Evolutionary conservation across 441 rosid species (phyloP).

Genomic region (Omphalea diandra): DNA sequence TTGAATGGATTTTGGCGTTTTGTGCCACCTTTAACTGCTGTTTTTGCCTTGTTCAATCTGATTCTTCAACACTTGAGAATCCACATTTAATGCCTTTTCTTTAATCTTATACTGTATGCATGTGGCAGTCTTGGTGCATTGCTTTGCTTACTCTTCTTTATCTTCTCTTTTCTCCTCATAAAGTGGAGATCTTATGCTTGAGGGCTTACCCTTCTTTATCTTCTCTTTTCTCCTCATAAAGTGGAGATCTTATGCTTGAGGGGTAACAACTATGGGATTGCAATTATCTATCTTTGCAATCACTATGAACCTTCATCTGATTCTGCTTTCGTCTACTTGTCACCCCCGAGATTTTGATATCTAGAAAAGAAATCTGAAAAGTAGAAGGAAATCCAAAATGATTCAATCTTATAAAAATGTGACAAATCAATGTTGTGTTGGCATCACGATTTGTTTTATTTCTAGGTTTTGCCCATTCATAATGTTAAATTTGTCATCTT

Average conservation of each 20-base stretch:
- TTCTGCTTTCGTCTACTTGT: not conserved
- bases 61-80: constrained; percentile 1
- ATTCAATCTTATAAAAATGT: not conserved
- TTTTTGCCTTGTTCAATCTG: not conserved
- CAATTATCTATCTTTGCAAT: not conserved
- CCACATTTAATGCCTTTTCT: not conserved
- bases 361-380: constrained; percentile 1
- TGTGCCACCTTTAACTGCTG: not conserved
- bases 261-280: not conserved
- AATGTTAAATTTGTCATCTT: too few relatives aligned
- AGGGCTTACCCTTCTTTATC: too few relatives aligned
- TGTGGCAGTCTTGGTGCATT: constrained; percentile 4
- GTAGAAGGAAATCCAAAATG: not conserved
- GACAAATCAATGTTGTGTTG: too few relatives aligned
- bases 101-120: constrained; percentile 4
- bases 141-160: too few relatives aligned
- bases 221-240: not conserved
- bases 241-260: not conserved
- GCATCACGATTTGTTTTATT: too few relatives aligned
- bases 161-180: not conserved
- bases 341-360: not conserved
- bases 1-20: constrained; percentile 18
- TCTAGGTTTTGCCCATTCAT: too few relatives aligned
- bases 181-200: not conserved
- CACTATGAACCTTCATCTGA: not conserved